Base-by-base conservation (phyloP, 1,284 basidiomycete genomes). In the Phellopilus nigrolimitatus region DNA sequence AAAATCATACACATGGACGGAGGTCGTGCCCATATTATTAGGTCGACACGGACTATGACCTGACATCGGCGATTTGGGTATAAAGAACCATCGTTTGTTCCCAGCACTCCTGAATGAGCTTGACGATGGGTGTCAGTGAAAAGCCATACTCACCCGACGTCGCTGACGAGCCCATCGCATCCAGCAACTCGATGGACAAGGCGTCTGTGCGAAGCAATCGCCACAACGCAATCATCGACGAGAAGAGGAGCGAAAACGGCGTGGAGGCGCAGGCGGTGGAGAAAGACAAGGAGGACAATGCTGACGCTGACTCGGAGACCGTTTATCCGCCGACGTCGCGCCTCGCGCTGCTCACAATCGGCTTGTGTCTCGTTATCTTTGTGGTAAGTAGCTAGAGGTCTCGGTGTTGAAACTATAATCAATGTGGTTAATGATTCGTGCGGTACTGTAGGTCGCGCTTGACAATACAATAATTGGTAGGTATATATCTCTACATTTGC, bases 401-500 rank as follows among this genome's bases (percentile, higher is more conserved):
- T n/a, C n/a, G n/a, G n/a, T n/a, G n/a, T n/a, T n/a, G n/a, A n/a
- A n/a, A n/a, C n/a, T n/a, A n/a, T n/a, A n/a, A n/a, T n/a, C n/a
- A n/a, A n/a, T n/a, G n/a, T n/a, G n/a, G n/a, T n/a, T n/a, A n/a
- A n/a, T n/a, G n/a, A n/a, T n/a, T n/a, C n/a, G n/a, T n/a, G n/a
- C n/a, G n/a, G n/a, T n/a, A 39, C n/a, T 33, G 15, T 37, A 56
- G 54, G 58, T 64, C 34, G 62, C 64, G 2, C 54, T 64, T 24
- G 68, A 69, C 57, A 68, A 72, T 59, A 68, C 70, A 10, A 71
- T 72, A 56, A 63, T 72, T 45, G 54, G 54, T 56, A 34, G 19
- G 28, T 28, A n/a, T 30, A 3, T 49, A 30, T 28, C 4, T 17
- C 24, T 13, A 41, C 9, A 19, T 24, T 30, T 36, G 17, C 41